phyloP scores from a whole-genome alignment of 2,329 filamentous ascomycete species.

The Catunica adiposa region DNA sequence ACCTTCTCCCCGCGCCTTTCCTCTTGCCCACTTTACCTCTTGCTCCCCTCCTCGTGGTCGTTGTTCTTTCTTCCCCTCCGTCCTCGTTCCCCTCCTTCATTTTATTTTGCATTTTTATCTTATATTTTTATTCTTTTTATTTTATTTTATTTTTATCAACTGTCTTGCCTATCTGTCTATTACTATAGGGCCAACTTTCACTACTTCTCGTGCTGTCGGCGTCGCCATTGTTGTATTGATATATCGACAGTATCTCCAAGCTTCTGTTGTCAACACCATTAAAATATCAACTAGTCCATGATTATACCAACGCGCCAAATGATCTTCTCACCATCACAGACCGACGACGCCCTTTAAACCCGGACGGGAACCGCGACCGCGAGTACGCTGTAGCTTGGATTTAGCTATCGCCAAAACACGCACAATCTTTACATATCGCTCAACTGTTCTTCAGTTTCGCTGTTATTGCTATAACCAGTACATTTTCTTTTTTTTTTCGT shows the following conservation, averaged over 20 bases:
- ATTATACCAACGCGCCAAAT: conserved; percentile 24
- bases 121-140: neutral
- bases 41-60: neutral
- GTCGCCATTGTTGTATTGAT: no score
- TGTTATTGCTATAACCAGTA: no score
- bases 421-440: no score
- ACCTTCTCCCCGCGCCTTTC: neutral
- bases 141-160: neutral
- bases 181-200: neutral
- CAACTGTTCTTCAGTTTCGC: no score
- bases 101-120: conserved; percentile 5
- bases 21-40: neutral
- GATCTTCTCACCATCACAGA: conserved; percentile 33
- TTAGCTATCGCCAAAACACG: neutral
- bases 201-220: no score
- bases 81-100: conserved; percentile 4
- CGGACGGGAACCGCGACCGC: conserved; percentile 42
- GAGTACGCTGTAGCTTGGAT: conserved; percentile 32
- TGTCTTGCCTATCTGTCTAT: neutral
- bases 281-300: conserved; percentile 1
- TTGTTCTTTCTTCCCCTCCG: neutral
- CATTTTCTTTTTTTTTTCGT: no score
- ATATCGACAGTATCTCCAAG: no score
- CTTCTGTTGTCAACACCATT: neutral
- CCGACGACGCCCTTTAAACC: conserved; percentile 53